These are phyloP conservation scores for Carex parvula DNA, from an alignment of 176 grass and related monocot genomes.

Conservation along the genomic window DNA sequence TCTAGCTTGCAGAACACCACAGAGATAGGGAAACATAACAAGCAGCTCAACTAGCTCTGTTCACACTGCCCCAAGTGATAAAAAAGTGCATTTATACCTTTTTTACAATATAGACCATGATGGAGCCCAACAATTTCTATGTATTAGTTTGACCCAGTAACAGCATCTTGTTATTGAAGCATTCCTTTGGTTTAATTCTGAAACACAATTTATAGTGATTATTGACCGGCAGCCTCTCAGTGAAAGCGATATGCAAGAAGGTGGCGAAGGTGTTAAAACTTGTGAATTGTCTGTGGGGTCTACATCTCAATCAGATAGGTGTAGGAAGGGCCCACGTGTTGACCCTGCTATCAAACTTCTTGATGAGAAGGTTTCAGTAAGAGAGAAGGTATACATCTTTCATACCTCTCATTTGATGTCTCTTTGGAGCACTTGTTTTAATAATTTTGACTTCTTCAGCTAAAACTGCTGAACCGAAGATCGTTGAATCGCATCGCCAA, in stretches of 20 bases:
- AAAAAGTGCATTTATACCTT: neutral
- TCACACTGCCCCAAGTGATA: neutral
- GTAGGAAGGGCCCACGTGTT: slow-evolving; percentile 36
- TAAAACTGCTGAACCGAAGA: slow-evolving; percentile 45
- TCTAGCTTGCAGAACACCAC: neutral
- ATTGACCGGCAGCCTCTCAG: slow-evolving; percentile 46
- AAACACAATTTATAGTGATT: slow-evolving; percentile 18
- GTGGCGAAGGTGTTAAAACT: slow-evolving; percentile 44
- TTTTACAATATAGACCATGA: neutral
- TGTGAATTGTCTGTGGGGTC: slow-evolving; percentile 28
- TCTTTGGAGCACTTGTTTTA: neutral
- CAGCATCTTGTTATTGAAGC: neutral
- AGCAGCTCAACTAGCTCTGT: neutral
- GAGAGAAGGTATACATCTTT: slow-evolving; percentile 51
- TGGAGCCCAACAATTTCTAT: neutral
- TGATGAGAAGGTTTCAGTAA: slow-evolving; percentile 66
- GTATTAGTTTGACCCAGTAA: neutral
- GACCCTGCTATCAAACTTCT: slow-evolving; percentile 67
- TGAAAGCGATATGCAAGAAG: slow-evolving; percentile 59
- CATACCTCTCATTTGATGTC: neutral
- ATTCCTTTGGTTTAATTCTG: neutral
- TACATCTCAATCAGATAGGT: slow-evolving; percentile 54
- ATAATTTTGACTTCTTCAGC: slow-evolving; percentile 27
- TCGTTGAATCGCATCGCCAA: slow-evolving; percentile 69
- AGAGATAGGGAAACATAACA: neutral